Conservation (phyloP, 495 filamentous ascomycete species). For the Aspergillus taichungensis region DNA sequence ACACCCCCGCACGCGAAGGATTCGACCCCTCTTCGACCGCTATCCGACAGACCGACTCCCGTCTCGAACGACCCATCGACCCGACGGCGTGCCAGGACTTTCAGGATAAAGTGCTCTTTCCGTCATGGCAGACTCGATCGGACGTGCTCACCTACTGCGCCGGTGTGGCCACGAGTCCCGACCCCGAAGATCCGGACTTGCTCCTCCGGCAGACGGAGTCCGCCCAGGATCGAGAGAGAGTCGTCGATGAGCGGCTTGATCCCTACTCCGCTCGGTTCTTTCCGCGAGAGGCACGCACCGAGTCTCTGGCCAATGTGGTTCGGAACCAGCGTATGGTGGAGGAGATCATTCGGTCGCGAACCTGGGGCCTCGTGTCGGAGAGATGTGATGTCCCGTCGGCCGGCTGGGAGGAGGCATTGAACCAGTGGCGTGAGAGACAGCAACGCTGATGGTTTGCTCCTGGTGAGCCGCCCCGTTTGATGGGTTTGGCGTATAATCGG, state of each 20-base stretch:
- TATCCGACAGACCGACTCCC: slow-evolving; percentile 41
- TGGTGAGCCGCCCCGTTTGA: too few relatives aligned
- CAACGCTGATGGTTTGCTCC: slow-evolving; percentile 10
- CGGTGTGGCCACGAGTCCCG: slow-evolving; percentile 75
- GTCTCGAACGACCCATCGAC: slow-evolving; percentile 42
- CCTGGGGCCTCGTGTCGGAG: slow-evolving; percentile 74
- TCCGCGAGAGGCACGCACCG: slow-evolving; percentile 73
- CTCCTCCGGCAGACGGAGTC: slow-evolving; percentile 61
- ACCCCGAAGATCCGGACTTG: slow-evolving; percentile 80
- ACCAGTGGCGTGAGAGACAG: slow-evolving; percentile 47
- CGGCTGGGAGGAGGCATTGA: slow-evolving; percentile 55
- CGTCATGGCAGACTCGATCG: slow-evolving; percentile 77
- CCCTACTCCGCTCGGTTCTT: slow-evolving; percentile 85
- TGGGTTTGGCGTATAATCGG: too few relatives aligned
- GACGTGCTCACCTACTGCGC: slow-evolving; percentile 88
- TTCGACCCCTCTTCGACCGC: slow-evolving; percentile 79
- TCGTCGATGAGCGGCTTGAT: slow-evolving; percentile 84
- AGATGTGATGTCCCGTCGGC: slow-evolving; percentile 55
- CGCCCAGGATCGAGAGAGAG: slow-evolving; percentile 58
- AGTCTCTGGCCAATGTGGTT: slow-evolving; percentile 66
- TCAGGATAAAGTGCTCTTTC: slow-evolving; percentile 72
- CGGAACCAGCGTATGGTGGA: slow-evolving; percentile 83
- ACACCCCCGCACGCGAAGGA: slow-evolving; percentile 58
- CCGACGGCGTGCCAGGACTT: slow-evolving; percentile 56
- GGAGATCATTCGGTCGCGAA: slow-evolving; percentile 72